phyloP scores from a whole-genome alignment of 2,329 filamentous ascomycete genomes.

The Exophiala sp. region DNA sequence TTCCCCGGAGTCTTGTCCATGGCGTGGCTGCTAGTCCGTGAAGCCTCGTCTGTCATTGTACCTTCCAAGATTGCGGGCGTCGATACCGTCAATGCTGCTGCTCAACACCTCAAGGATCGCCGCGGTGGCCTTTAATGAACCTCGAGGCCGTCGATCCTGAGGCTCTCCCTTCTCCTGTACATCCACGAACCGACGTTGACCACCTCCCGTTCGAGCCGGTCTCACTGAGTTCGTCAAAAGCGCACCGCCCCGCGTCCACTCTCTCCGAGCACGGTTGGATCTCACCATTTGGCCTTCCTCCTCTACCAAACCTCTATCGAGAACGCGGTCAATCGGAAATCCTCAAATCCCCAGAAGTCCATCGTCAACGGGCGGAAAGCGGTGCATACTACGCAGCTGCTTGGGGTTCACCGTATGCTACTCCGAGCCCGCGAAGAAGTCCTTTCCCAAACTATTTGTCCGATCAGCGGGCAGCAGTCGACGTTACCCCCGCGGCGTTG shows the following conservation, averaged over 20 bases:
- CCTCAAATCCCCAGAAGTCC: conserved; percentile 21
- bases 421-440: conserved; percentile 49
- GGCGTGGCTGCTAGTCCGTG: conserved; percentile 12
- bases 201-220: not conserved
- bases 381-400: conserved; percentile 67
- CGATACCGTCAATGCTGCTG: conserved; percentile 4
- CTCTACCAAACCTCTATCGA: conserved; percentile 24
- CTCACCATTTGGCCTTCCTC: conserved; percentile 28
- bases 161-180: conserved; percentile 7
- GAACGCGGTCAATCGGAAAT: conserved; percentile 16
- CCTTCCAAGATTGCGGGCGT: conserved; percentile 3
- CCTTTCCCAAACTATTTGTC: conserved; percentile 35
- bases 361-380: conserved; percentile 44
- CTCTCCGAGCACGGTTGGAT: conserved; percentile 26
- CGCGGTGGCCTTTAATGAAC: conserved; percentile 26
- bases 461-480: conserved; percentile 45
- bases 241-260: conserved; percentile 21
- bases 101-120: conserved; percentile 4
- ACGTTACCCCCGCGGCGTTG: conserved; percentile 29
- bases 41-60: conserved; percentile 8
- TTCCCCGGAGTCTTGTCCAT: conserved; percentile 13
- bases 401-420: conserved; percentile 88
- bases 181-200: not conserved
- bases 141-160: conserved; percentile 20
- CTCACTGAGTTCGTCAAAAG: conserved; percentile 6